Evolutionary conservation across 164 flowering plant species (phyloP), one percentile per base, ranked within the genome.

Genomic region (Saururus chinensis): DNA sequence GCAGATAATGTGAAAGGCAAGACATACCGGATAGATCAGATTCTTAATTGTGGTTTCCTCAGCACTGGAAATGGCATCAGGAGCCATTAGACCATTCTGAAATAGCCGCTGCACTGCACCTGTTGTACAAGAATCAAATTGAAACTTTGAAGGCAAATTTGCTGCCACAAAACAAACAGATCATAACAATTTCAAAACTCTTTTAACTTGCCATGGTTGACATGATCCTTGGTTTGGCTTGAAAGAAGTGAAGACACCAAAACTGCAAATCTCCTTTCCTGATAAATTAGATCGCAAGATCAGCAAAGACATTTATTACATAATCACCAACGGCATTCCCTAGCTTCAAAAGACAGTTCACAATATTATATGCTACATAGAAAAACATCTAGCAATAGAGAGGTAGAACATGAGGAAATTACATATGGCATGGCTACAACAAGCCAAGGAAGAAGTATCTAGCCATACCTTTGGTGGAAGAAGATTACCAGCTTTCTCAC

Each of bases 191-290:
- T 41, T 59, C n/a, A 30, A 30, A 7, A 57, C 19, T 57, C 48
- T 35, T 19, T 19, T 66, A 69, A 88, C 97, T 84, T 84, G 79
- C 97, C 97, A 84, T 88, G 91, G 60, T 78, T 95, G 40, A 90
- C 88, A 56, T 74, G 76, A 76, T 95, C 99, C 77, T 95, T 95
- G 51, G 99, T 95, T 76, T 95, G 99, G 80, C 99, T 95, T 62
- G 99, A 95, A 17, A 95, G 75, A 56, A 95, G 96, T 42, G 97
- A 82, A n/a, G 92, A 84, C 53, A 76, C 77, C 74, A 95, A 70
- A 52, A 91, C 83, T 21, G 97, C 92, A 78, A 95, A 95, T 71
- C 99, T 82, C 75, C 95, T 84, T 77, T 91, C 97, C 97, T 93
- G 80, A 65, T 56, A 68, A 13, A 48, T 30, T 2, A 30, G 37